Percentiles rank a stretch among this genome's conserved stretches.
These are phyloP conservation scores for Boletus insuetus DNA, from an alignment of 768 basidiomycete species.

Conservation along the genomic window DNA sequence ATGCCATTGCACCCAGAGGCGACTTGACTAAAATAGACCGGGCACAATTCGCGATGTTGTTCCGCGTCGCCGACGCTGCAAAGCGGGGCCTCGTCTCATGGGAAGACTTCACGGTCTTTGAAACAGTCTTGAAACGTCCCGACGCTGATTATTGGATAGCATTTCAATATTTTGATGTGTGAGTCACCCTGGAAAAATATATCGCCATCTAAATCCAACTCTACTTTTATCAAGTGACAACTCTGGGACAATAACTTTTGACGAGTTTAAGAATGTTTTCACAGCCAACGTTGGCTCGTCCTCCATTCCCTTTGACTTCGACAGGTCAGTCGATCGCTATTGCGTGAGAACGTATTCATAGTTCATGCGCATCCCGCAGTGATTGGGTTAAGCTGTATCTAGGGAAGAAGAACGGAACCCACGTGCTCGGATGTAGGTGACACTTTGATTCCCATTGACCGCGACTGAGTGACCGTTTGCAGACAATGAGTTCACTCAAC, in stretches of 20 bases:
- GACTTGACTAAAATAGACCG: slow-evolving; percentile 86
- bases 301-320: slow-evolving; percentile 92
- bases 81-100: slow-evolving; percentile 79
- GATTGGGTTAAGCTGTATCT: slow-evolving; percentile 97
- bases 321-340: slow-evolving; percentile 53
- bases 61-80: slow-evolving; percentile 81
- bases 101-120: slow-evolving; percentile 96
- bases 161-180: slow-evolving; percentile 96
- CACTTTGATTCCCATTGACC: not conserved
- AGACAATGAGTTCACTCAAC: slow-evolving; percentile 97
- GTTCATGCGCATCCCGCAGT: slow-evolving; percentile 36
- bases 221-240: slow-evolving; percentile 59
- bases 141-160: slow-evolving; percentile 98
- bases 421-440: slow-evolving; percentile 85
- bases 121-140: slow-evolving; percentile 88
- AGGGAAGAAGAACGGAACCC: slow-evolving; percentile 86
- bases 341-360: not conserved
- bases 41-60: slow-evolving; percentile 85
- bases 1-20: slow-evolving; percentile 86
- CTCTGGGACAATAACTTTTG: slow-evolving; percentile 89
- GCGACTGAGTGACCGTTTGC: slow-evolving; percentile 9
- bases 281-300: slow-evolving; percentile 73
- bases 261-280: slow-evolving; percentile 94
- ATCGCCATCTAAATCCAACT: slow-evolving; percentile 1
- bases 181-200: slow-evolving; percentile 33